Conservation (phyloP, 2,329 filamentous ascomycete species). For the Blastomyces percursus region DNA sequence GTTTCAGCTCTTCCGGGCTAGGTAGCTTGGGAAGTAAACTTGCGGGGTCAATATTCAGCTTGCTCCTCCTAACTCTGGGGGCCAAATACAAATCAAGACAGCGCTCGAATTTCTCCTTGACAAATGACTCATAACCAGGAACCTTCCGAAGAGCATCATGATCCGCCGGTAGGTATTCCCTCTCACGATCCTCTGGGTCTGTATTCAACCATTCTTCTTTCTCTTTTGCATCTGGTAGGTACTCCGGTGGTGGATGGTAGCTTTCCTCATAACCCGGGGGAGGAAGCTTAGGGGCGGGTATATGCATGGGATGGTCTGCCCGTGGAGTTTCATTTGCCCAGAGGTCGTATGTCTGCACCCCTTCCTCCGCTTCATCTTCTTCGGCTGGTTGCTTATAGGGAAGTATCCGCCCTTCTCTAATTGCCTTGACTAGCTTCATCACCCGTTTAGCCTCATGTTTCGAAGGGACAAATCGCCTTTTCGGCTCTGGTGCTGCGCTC, state of each 20-base stretch:
- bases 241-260: conserved; percentile 92
- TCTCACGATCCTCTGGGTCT: conserved; percentile 84
- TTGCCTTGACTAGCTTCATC: conserved; percentile 94
- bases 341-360: conserved; percentile 69
- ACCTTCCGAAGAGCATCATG: conserved; percentile 80
- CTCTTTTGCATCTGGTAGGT: conserved; percentile 77
- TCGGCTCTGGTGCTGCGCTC: conserved; percentile 88
- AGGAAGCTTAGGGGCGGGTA: conserved; percentile 84
- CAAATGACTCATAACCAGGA: conserved; percentile 76
- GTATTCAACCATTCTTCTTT: conserved; percentile 65
- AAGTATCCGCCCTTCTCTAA: conserved; percentile 83
- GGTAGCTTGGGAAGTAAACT: conserved; percentile 88
- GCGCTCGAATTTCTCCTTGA: conserved; percentile 93
- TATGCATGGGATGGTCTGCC: conserved; percentile 81
- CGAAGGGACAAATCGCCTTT: conserved; percentile 87
- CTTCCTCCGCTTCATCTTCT: conserved; percentile 60
- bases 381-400: conserved; percentile 74
- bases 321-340: conserved; percentile 87
- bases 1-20: conserved; percentile 82
- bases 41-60: conserved; percentile 91
- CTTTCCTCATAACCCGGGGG: conserved; percentile 92
- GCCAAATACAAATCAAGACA: conserved; percentile 93
- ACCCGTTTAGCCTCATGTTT: conserved; percentile 94
- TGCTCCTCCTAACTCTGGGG: conserved; percentile 80
- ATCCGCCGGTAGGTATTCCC: conserved; percentile 73